A percentile compares a stretch with the other conserved stretches of the same genome.
Conservation (phyloP, 176 grass and related monocot genomes). For the Ananas comosus region DNA sequence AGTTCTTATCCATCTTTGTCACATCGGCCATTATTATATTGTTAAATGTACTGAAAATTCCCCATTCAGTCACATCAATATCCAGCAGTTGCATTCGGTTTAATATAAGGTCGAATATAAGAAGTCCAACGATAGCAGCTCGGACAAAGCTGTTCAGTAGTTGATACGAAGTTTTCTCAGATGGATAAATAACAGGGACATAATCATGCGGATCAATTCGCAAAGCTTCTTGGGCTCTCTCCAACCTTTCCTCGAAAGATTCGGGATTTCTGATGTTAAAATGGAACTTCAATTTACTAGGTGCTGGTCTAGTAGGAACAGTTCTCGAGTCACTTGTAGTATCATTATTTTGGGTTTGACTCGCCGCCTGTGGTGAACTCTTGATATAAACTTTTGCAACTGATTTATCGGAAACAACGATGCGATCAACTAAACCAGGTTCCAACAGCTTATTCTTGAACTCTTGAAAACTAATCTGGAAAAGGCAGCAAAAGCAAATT, state of each 20-base stretch:
- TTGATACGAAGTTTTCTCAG: slow-evolving; percentile 50
- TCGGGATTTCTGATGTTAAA: slow-evolving; percentile 92
- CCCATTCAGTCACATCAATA: slow-evolving; percentile 42
- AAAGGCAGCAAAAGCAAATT: slow-evolving; percentile 1
- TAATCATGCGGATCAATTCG: slow-evolving; percentile 68
- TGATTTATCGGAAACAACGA: slow-evolving; percentile 81
- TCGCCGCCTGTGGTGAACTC: slow-evolving; percentile 31
- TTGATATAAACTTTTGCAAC: slow-evolving; percentile 78
- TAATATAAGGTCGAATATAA: slow-evolving; percentile 38
- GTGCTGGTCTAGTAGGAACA: slow-evolving; percentile 25
- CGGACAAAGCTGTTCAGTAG: slow-evolving; percentile 49
- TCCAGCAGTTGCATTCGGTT: slow-evolving; percentile 53
- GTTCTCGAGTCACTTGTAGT: slow-evolving; percentile 28
- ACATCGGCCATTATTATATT: slow-evolving; percentile 72
- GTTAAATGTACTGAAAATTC: slow-evolving; percentile 51
- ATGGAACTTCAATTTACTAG: slow-evolving; percentile 58
- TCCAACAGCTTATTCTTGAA: slow-evolving; percentile 86
- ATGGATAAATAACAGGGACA: slow-evolving; percentile 60
- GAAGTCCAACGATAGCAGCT: slow-evolving; percentile 40
- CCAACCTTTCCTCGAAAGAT: slow-evolving; percentile 84
- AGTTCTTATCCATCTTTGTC: slow-evolving; percentile 90
- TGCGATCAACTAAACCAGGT: slow-evolving; percentile 75
- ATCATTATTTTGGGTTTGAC: slow-evolving; percentile 32
- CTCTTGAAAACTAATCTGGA: slow-evolving; percentile 94
- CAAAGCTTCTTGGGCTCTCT: slow-evolving; percentile 61